Conservation (phyloP, 257 asterid species). For the Solanum raphanifolium region DNA sequence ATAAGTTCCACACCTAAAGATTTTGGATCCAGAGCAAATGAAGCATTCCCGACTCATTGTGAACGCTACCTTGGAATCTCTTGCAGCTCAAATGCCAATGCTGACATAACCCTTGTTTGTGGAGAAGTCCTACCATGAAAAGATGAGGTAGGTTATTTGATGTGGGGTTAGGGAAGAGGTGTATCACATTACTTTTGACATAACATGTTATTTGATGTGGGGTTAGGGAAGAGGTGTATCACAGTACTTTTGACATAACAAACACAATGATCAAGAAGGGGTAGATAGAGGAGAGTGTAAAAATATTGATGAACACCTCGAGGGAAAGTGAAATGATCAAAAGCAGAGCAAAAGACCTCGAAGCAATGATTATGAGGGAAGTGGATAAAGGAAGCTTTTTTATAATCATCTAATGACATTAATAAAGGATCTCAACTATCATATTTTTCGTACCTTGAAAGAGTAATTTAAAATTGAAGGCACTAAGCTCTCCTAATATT, state of each 20-base stretch:
- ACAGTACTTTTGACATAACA: background rate
- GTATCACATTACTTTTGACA: background rate
- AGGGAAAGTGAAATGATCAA: conserved; percentile 2
- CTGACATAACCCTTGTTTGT: conserved; percentile 16
- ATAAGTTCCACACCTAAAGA: conserved; percentile 13
- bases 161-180: conserved; percentile 9
- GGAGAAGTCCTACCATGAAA: conserved; percentile 16
- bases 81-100: conserved; percentile 10
- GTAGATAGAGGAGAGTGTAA: background rate
- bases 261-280: background rate
- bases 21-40: conserved; percentile 3
- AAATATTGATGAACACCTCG: background rate
- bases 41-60: conserved; percentile 19
- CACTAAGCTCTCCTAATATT: background rate
- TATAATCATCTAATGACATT: background rate
- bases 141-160: background rate
- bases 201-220: background rate
- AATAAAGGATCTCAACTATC: conserved; percentile 2
- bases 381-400: conserved; percentile 5
- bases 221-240: conserved; percentile 11
- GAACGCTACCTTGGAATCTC: conserved; percentile 15
- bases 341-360: background rate
- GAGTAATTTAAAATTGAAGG: background rate
- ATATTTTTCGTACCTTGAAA: background rate
- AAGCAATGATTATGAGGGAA: background rate